Evolutionary conservation across 2,329 filamentous ascomycete genomes (phyloP).

Genomic region (Plenodomus biglobosus): DNA sequence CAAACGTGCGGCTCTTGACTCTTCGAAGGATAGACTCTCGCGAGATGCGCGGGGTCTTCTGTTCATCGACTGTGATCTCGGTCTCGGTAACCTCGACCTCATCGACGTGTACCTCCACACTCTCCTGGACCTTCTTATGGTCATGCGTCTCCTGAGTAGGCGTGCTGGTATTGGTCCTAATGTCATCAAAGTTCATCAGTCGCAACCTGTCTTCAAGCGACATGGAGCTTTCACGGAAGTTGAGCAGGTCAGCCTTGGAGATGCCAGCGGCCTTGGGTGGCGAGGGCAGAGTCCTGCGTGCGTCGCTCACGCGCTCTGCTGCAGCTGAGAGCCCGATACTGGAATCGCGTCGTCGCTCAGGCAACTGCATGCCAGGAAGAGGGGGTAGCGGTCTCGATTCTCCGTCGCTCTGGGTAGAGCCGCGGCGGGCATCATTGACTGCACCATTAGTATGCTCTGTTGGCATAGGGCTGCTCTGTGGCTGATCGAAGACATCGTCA

Average conservation of each 20-base stretch:
- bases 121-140: conserved; percentile 25
- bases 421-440: conserved; percentile 58
- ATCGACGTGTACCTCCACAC: conserved; percentile 39
- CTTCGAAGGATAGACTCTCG: conserved; percentile 90
- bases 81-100: conserved; percentile 31
- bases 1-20: conserved; percentile 66
- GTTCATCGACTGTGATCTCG: conserved; percentile 50
- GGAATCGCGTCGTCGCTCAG: conserved; percentile 59
- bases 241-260: conserved; percentile 76
- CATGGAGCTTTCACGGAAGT: conserved; percentile 73
- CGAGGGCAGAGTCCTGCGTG: conserved; percentile 69
- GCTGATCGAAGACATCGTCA: conserved; percentile 67
- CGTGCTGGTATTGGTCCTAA: conserved; percentile 37
- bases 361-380: conserved; percentile 68
- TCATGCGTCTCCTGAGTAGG: conserved; percentile 42
- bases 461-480: conserved; percentile 67
- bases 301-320: conserved; percentile 69
- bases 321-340: conserved; percentile 68
- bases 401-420: conserved; percentile 75
- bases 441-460: conserved; percentile 51
- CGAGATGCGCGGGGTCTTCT: conserved; percentile 77
- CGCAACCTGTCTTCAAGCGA: conserved; percentile 82
- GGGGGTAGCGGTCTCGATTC: conserved; percentile 86
- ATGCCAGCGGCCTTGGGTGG: conserved; percentile 67
- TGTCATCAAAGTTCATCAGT: conserved; percentile 79